These are phyloP conservation scores for Termitomyces titanicus DNA, from an alignment of 768 basidiomycete genomes.

Conservation along the genomic window DNA sequence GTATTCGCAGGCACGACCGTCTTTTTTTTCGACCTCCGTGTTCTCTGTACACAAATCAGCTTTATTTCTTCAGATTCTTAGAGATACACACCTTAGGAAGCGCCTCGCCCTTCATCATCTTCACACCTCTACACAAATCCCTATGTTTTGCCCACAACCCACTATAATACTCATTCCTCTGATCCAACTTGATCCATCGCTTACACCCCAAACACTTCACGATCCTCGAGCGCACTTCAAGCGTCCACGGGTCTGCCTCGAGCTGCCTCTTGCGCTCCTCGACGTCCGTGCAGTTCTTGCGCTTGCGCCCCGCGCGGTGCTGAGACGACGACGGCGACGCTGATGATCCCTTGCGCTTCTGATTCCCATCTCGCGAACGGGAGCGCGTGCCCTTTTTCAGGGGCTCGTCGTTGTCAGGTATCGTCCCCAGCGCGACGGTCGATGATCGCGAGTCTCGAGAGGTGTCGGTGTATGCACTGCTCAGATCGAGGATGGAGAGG, in stretches of 20 bases:
- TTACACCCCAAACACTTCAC: slow-evolving; percentile 6
- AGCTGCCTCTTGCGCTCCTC: slow-evolving; percentile 4
- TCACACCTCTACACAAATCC: slow-evolving; percentile 5
- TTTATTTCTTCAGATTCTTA: background rate
- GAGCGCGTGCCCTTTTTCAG: too few species aligned
- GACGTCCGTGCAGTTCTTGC: slow-evolving; percentile 9
- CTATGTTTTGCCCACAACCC: slow-evolving; percentile 11
- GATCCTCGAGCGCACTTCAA: slow-evolving; percentile 1
- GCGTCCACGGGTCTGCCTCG: slow-evolving; percentile 7
- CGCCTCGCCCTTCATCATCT: slow-evolving; percentile 5
- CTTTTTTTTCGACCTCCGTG: background rate
- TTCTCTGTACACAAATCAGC: background rate
- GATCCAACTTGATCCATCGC: slow-evolving; percentile 8
- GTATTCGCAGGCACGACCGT: too few species aligned
- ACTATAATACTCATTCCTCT: slow-evolving; percentile 5
- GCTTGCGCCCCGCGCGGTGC: slow-evolving; percentile 1
- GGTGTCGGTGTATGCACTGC: too few species aligned
- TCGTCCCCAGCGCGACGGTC: background rate
- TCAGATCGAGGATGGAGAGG: background rate
- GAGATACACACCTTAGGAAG: slow-evolving; percentile 5
- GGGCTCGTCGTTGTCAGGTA: background rate
- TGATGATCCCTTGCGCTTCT: too few species aligned
- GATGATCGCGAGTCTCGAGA: background rate
- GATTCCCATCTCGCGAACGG: too few species aligned
- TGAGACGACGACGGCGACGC: too few species aligned